Evolutionary conservation across 2,329 filamentous ascomycete species (phyloP), one percentile per base, ranked within the genome.

Genomic region (Monilinia laxa): DNA sequence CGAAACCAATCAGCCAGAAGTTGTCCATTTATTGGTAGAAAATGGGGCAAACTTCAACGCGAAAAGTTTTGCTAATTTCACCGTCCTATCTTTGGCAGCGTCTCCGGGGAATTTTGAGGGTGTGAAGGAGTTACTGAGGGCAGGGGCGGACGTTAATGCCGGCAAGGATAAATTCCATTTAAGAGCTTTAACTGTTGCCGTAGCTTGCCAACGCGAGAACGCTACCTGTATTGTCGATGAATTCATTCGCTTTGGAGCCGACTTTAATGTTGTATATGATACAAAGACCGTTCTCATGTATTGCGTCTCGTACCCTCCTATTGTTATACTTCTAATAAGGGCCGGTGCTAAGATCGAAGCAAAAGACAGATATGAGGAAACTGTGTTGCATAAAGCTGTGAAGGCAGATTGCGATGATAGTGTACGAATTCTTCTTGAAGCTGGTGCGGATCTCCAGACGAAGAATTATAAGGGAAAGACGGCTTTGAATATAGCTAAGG

Each of bases 101-200:
- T 16, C 7, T 2, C n/a, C 9, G 25, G 64, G 56, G 28, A 45
- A 20, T 9, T 31, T n/a, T 18, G 35, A 45, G 23, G 64, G 16
- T 16, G 11, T 65, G 14, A 47, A 45, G 4, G 52, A 12, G 4
- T n/a, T 62, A 18, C 16, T 62, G 10, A 23, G 20, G 20, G 38
- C 35, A 53, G 64, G 47, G n/a, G 55, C 64, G 10, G 38, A 64
- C 23, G 42, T 62, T 49, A n/a, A 66, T 23, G n/a, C n/a, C 12
- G 35, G 23, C n/a, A 55, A 38, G 16, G 6, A 63, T 9, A 14
- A 6, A 20, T 40, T 38, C 31, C 31, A 4, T 25, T 11, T 4
- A 25, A 57, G n/a, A 0, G 31, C 51, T 51, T 25, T 64, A 4
- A 2, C 11, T 56, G 16, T 10, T n/a, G 58, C 58, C 20, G 51